phyloP scores from a whole-genome alignment of 2,329 filamentous ascomycete genomes.

The Magnaporthiopsis incrustans region DNA sequence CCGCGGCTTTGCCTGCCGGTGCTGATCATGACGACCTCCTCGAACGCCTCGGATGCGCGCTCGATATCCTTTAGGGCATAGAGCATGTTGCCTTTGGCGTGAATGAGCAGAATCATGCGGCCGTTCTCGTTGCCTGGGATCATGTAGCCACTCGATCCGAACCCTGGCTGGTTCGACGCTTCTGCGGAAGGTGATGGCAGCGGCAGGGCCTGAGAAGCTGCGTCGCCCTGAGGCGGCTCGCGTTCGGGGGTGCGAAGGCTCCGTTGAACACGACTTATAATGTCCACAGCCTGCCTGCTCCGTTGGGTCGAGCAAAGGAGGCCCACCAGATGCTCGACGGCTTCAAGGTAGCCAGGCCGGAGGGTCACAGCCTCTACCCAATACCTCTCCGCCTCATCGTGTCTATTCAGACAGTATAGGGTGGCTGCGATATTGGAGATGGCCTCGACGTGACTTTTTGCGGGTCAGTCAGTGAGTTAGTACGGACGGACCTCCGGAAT shows the following conservation, averaged over 20 bases:
- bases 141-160: constrained; percentile 74
- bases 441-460: constrained; percentile 73
- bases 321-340: constrained; percentile 87
- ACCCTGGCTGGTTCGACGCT: constrained; percentile 34
- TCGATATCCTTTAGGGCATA: constrained; percentile 80
- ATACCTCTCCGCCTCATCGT: constrained; percentile 74
- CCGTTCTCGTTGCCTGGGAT: constrained; percentile 85
- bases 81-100: constrained; percentile 97
- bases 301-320: constrained; percentile 75
- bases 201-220: neutral
- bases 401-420: constrained; percentile 72
- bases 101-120: constrained; percentile 83
- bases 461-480: constrained; percentile 14
- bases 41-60: constrained; percentile 79
- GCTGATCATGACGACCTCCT: constrained; percentile 88
- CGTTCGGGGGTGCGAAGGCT: constrained; percentile 45
- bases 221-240: constrained; percentile 1
- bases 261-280: constrained; percentile 79
- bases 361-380: constrained; percentile 81
- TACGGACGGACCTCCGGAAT: neutral
- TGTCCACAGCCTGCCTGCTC: constrained; percentile 73
- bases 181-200: neutral
- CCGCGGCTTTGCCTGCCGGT: constrained; percentile 61
- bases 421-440: constrained; percentile 90
- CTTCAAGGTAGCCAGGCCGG: constrained; percentile 85